Percentiles rank a stretch among this genome's conserved stretches.
These are phyloP conservation scores for Monosporascus ibericus DNA, from an alignment of 2,329 filamentous ascomycete species.

Conservation along the genomic window DNA sequence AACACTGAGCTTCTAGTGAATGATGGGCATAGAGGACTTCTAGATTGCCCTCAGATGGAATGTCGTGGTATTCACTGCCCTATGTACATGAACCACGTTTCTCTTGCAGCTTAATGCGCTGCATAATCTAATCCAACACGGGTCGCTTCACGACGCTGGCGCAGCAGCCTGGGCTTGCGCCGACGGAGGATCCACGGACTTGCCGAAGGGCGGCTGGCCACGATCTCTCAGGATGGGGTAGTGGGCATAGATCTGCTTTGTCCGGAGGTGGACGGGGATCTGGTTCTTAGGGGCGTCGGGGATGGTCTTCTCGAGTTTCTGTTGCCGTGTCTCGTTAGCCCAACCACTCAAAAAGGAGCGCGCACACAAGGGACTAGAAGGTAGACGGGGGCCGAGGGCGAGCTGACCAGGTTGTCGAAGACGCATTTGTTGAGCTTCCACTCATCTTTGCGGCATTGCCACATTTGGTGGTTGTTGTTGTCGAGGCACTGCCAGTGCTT, in stretches of 20 bases:
- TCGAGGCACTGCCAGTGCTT: slow-evolving; percentile 94
- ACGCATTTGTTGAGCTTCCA: slow-evolving; percentile 92
- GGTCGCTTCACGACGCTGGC: slow-evolving; percentile 13
- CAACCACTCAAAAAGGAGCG: neutral
- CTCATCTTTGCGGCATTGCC: slow-evolving; percentile 86
- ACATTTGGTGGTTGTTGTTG: slow-evolving; percentile 95
- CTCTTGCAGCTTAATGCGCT: neutral
- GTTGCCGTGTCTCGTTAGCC: neutral
- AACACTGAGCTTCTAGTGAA: too few species aligned
- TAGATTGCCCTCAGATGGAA: neutral
- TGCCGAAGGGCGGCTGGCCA: slow-evolving; percentile 23
- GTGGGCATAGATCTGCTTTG: slow-evolving; percentile 56
- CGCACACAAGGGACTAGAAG: too few species aligned
- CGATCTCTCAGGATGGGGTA: slow-evolving; percentile 33
- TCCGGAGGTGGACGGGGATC: slow-evolving; percentile 68
- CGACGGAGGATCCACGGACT: slow-evolving; percentile 24
- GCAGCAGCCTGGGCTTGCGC: slow-evolving; percentile 18
- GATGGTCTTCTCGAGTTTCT: slow-evolving; percentile 79
- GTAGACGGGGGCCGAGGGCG: neutral
- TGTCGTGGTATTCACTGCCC: slow-evolving; percentile 2
- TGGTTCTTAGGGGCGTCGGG: slow-evolving; percentile 65
- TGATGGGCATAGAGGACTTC: neutral
- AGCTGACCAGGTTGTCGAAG: slow-evolving; percentile 84
- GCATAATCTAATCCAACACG: neutral
- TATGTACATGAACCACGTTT: slow-evolving; percentile 4